Base-by-base conservation (phyloP, 2,329 filamentous ascomycete species). In the Neoscytalidium dimidiatum region DNA sequence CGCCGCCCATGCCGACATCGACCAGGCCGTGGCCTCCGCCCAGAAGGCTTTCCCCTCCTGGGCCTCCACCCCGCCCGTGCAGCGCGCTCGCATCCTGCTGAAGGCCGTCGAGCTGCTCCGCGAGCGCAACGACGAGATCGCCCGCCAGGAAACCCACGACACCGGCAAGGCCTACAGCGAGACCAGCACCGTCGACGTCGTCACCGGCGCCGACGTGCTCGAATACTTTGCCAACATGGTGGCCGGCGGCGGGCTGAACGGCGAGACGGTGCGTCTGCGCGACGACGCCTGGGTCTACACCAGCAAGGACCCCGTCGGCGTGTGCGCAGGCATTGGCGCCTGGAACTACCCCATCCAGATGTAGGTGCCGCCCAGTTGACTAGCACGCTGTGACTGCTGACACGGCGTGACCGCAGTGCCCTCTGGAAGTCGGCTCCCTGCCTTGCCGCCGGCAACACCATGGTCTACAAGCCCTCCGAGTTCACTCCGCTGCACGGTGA, bases 341-440 rank as follows among this genome's bases (percentile, higher is more conserved):
- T 96, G 92, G 92, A 96, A 96, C 79, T 96, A 96, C 74, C 92
- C 92, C 13, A 91, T 96, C 68, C 92, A 96, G 77, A 96, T 96
- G 77, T 82, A 72, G 65, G 75, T 69, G 21, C 7, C 14, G 19
- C 31, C 23, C 65, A 28, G 33, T 64, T 35, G 35, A 19, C 31
- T 14, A 19, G 35, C n/a, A 23, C 13, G 23, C 21, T 23, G 31
- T 44, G 8, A 33, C 11, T 14, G 44, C 63, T 65, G 33, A 35
- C 23, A 19, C n/a, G 33, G 17, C 13, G 19, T 23, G 1, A 14
- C 23, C 8, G 41, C 63, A 65, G 63, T 31, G 92, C 92, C 8
- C 83, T 96, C 1, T 96, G 92, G 92, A 96, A 96, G 78, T 93
- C 91, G 1, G 92, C 90, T 0, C 91, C 92, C 0, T 95, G 92